A percentile compares a stretch with the other conserved stretches of the same genome.
phyloP scores from a whole-genome alignment of 2,329 filamentous ascomycete species.

The Periglandula ipomoeae region DNA sequence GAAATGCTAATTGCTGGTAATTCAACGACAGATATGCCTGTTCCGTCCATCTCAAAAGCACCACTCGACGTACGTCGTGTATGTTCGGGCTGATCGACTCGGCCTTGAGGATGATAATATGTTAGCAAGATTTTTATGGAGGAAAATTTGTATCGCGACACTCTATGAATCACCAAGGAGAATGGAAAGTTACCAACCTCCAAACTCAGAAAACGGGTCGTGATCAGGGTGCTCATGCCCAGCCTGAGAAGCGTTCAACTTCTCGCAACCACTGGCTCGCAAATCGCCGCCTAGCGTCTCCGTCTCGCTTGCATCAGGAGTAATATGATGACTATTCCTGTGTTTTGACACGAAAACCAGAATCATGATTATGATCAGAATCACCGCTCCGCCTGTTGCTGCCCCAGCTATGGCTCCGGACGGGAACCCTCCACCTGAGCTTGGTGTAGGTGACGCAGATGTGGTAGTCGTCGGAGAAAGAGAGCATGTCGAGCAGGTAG shows the following conservation, averaged over 20 bases:
- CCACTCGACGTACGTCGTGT: conserved; percentile 17
- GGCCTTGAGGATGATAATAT: conserved; percentile 16
- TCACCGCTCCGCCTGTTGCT: conserved; percentile 19
- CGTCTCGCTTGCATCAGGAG: conserved; percentile 6
- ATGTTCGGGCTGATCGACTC: conserved; percentile 22
- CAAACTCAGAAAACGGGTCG: conserved; percentile 35
- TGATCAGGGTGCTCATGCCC: conserved; percentile 8
- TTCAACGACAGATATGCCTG: conserved; percentile 21
- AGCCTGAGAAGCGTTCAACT: conserved; percentile 12
- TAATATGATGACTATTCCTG: conserved; percentile 9
- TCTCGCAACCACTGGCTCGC: conserved; percentile 1
- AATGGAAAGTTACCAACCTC: conserved; percentile 24
- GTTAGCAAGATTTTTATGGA: neutral
- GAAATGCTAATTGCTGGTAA: conserved; percentile 19
- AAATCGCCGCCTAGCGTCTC: conserved; percentile 5
- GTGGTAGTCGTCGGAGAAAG: neutral
- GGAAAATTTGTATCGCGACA: too few relatives aligned
- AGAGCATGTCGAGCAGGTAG: neutral
- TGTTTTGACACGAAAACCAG: conserved; percentile 13
- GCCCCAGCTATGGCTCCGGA: conserved; percentile 25
- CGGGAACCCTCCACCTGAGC: conserved; percentile 10
- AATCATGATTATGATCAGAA: conserved; percentile 18
- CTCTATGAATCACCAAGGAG: too few relatives aligned
- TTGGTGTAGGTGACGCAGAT: neutral
- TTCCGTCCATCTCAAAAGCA: conserved; percentile 30